Percentiles rank a stretch among this genome's conserved stretches.
Evolutionary conservation across 768 basidiomycete genomes (phyloP).

Genomic region (Lactarius pseudohatsudake): DNA sequence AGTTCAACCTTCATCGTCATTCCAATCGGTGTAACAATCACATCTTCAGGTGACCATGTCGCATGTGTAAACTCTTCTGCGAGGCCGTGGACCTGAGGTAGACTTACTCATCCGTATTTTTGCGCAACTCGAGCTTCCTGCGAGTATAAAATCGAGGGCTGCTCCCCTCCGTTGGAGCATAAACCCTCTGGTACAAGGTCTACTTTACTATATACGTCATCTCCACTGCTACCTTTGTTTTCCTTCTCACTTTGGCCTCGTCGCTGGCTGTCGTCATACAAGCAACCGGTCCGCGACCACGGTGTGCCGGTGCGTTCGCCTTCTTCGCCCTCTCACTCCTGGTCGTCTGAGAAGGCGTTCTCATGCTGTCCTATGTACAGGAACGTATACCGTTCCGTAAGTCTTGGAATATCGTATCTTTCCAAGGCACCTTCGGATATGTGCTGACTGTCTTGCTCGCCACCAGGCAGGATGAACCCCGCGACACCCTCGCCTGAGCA

Average conservation of each 20-base stretch:
- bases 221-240: not conserved
- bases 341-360: not conserved
- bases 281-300: constrained; percentile 5
- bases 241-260: constrained; percentile 9
- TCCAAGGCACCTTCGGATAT: not conserved
- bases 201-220: constrained; percentile 1
- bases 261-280: constrained; percentile 4
- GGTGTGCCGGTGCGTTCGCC: constrained; percentile 7
- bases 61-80: too few species aligned
- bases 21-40: too few species aligned
- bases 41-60: too few species aligned
- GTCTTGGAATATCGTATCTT: not conserved
- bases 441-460: too few species aligned
- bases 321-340: not conserved
- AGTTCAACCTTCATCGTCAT: too few species aligned
- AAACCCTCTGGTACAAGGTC: not conserved
- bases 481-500: not conserved
- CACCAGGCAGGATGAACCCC: constrained; percentile 1
- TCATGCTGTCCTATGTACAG: not conserved
- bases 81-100: not conserved
- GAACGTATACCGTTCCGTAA: not conserved
- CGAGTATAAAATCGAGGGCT: not conserved
- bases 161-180: not conserved
- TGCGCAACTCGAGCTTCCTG: too few species aligned
- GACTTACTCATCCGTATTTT: too few species aligned